Conservation (phyloP, 768 basidiomycete species). For the Pleurotus pulmonarius region DNA sequence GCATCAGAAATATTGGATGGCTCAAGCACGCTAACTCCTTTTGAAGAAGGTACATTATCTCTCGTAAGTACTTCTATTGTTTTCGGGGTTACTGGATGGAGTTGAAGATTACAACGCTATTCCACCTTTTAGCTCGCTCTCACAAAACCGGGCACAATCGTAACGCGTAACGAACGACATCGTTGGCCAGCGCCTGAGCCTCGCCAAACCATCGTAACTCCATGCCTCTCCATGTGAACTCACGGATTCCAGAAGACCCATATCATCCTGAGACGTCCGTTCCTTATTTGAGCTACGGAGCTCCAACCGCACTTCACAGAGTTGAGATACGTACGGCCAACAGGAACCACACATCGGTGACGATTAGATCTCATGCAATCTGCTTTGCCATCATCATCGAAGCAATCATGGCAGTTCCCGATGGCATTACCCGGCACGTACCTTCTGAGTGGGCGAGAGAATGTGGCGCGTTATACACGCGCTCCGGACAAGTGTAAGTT, state of each 20-base stretch:
- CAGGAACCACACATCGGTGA: not conserved
- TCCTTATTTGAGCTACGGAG: not conserved
- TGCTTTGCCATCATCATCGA: not conserved
- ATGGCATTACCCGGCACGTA: not conserved
- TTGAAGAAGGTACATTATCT: no score
- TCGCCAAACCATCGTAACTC: no score
- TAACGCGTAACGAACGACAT: not conserved
- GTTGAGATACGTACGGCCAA: not conserved
- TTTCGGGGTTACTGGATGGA: no score
- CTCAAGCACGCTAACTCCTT: no score
- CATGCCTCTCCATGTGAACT: not conserved
- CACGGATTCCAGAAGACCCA: not conserved
- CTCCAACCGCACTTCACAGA: not conserved
- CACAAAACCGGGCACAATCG: no score
- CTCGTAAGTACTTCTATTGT: no score
- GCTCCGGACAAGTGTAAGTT: constrained; percentile 5
- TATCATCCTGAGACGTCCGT: not conserved
- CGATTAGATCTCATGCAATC: not conserved
- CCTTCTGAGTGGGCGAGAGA: constrained; percentile 4
- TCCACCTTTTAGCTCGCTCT: no score
- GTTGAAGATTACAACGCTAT: no score
- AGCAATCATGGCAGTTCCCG: constrained; percentile 3
- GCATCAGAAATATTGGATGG: no score
- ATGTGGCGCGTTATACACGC: constrained; percentile 4
- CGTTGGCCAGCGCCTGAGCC: not conserved